Evolutionary conservation across 2,329 filamentous ascomycete genomes (phyloP).

Genomic region (Penicillium hordei): DNA sequence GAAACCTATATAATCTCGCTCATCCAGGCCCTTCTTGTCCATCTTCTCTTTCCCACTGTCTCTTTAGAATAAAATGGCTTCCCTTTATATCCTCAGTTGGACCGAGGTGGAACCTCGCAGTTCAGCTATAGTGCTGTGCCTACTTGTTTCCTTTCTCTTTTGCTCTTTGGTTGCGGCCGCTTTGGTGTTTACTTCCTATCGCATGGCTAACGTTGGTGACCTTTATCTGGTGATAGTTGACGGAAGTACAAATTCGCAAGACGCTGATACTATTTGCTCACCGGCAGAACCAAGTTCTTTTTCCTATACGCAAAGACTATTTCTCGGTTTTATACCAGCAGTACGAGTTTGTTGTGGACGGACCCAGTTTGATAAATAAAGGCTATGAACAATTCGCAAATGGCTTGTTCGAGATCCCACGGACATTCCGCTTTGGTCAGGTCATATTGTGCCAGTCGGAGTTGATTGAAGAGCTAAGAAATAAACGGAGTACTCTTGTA

Average conservation of each 20-base stretch:
- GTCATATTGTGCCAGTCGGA: conserved; percentile 21
- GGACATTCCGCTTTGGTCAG: conserved; percentile 24
- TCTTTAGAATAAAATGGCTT: background rate
- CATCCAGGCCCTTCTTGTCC: background rate
- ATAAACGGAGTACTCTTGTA: conserved; percentile 11
- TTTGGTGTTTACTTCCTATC: conserved; percentile 14
- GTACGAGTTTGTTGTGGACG: conserved; percentile 22
- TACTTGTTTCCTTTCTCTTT: background rate
- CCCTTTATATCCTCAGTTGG: background rate
- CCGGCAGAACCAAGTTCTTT: conserved; percentile 11
- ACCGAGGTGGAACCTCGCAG: background rate
- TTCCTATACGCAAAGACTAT: conserved; percentile 5
- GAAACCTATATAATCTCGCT: background rate
- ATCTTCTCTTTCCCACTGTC: background rate
- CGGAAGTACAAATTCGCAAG: background rate
- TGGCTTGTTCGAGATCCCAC: conserved; percentile 24
- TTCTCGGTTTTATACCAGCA: conserved; percentile 20
- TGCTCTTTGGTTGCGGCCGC: background rate
- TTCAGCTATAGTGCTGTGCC: background rate
- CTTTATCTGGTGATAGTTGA: background rate
- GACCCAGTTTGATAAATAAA: conserved; percentile 18
- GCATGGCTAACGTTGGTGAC: conserved; percentile 18
- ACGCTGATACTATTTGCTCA: background rate
- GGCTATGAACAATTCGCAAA: conserved; percentile 17
- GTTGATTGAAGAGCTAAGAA: conserved; percentile 23